Percentiles rank a stretch among this genome's conserved stretches.
phyloP scores from a whole-genome alignment of 768 basidiomycete genomes.

The Strobilomyces dryophilus region DNA sequence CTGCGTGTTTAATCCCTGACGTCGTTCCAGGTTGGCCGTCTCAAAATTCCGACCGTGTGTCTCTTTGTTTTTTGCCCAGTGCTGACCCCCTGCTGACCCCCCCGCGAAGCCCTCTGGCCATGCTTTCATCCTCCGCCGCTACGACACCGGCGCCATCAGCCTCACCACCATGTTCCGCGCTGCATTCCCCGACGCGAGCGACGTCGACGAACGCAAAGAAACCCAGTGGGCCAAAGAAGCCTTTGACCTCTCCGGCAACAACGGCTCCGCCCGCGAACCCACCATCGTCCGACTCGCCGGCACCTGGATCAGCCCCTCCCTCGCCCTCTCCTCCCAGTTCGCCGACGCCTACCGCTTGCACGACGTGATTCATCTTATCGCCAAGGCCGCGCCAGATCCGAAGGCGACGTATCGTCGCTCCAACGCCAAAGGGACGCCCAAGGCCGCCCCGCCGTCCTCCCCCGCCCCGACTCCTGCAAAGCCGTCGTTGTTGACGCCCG shows the following conservation, averaged over 20 bases:
- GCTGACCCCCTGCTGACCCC: slow-evolving; percentile 11
- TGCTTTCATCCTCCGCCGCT: slow-evolving; percentile 91
- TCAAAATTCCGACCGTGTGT: slow-evolving; percentile 87
- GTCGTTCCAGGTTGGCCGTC: slow-evolving; percentile 66
- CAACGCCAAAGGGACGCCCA: slow-evolving; percentile 31
- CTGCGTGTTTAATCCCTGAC: slow-evolving; percentile 13
- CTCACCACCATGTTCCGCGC: slow-evolving; percentile 97
- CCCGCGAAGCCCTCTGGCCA: slow-evolving; percentile 62
- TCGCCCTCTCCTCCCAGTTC: slow-evolving; percentile 54
- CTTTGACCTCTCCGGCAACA: slow-evolving; percentile 74
- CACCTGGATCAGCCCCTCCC: slow-evolving; percentile 70
- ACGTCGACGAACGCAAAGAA: slow-evolving; percentile 74
- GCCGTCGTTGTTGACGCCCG: slow-evolving; percentile 28
- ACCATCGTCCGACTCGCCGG: slow-evolving; percentile 77
- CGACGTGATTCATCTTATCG: slow-evolving; percentile 59
- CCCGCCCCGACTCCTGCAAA: slow-evolving; percentile 21
- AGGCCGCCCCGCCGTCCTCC: slow-evolving; percentile 26
- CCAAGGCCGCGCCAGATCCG: slow-evolving; percentile 74
- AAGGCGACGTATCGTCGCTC: slow-evolving; percentile 75
- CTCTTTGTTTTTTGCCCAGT: not conserved
- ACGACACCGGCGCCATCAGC: slow-evolving; percentile 89
- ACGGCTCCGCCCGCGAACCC: slow-evolving; percentile 60
- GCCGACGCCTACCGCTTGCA: slow-evolving; percentile 64
- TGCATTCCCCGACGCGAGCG: slow-evolving; percentile 79
- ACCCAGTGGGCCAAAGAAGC: slow-evolving; percentile 78